Evolutionary conservation across 2,329 filamentous ascomycete species (phyloP), one percentile per base, ranked within the genome.

Genomic region (Penicillium sp.): DNA sequence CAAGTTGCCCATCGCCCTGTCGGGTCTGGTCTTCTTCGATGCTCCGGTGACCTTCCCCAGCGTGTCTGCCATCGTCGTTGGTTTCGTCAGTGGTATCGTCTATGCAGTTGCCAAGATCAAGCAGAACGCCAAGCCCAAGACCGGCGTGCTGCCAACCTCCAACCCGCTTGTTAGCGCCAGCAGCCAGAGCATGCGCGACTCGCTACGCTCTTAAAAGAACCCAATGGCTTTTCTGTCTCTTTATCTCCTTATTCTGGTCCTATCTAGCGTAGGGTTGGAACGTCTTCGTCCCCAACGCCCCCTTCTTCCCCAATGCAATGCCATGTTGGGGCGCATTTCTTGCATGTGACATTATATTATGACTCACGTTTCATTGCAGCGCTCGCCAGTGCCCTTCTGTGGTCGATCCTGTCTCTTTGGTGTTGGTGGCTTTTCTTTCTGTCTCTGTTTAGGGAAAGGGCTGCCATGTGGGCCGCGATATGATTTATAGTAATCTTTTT

Each of bases 1-100:
- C 79, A 98, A 98, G 77, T 83, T 98, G 20, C 93, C 93, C 28
- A 90, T 98, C 56, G 93, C 93, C 39, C 68, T 98, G 53, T 91
- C 85, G 50, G 93, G 93, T 18, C 79, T 98, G 27, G 70, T 98
- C 58, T 98, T 98, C 78, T 98, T 98, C 70, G 81, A 93, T 48
- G 90, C 90, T 0, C 90, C 93, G 0, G 86, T 95, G 56, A 97
- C 93, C 0, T 79, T 96, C 47, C 89, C 88, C 56, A 93, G 87
- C 61, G 87, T 95, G 8, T 87, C 87, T 15, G 93, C 93, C 56
- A 97, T 98, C 59, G 76, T 83, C 46, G 78, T 98, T 43, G 93
- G 91, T 23, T 97, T 96, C 67, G 70, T 97, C 55, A 93, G 86
- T 57, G 93, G 93, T 52, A 79, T 97, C 39, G 87, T 98, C 15